Percentiles rank a stretch among this genome's conserved stretches.
phyloP scores from a whole-genome alignment of 2,329 filamentous ascomycete genomes.

The Dactylonectria macrodidyma region DNA sequence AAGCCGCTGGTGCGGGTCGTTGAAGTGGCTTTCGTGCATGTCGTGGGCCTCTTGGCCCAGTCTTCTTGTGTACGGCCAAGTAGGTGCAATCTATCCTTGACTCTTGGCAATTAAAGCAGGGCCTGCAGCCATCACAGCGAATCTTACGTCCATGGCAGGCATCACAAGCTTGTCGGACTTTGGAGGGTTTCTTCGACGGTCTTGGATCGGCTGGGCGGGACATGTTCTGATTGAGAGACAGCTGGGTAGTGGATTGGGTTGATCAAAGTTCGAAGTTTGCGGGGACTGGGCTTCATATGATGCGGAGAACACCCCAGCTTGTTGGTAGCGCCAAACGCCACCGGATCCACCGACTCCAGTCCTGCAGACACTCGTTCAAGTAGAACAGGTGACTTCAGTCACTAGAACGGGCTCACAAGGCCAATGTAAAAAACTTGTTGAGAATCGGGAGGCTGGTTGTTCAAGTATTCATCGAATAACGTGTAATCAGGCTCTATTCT shows the following conservation, averaged over 20 bases:
- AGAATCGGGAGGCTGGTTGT: no score
- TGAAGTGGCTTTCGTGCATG: background rate
- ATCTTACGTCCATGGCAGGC: conserved; percentile 49
- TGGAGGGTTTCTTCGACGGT: conserved; percentile 39
- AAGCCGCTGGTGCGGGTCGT: background rate
- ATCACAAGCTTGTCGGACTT: conserved; percentile 51
- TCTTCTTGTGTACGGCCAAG: conserved; percentile 51
- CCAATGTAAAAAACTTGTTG: no score
- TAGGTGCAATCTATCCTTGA: conserved; percentile 46
- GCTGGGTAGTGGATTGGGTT: background rate
- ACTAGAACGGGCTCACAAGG: no score
- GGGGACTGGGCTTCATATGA: background rate
- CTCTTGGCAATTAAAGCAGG: conserved; percentile 47
- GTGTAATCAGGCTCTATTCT: no score
- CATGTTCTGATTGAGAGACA: background rate
- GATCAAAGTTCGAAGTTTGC: background rate
- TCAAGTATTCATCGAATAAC: no score
- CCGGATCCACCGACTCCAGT: no score
- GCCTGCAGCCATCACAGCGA: conserved; percentile 47
- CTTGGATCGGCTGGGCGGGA: background rate
- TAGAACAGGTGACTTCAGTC: no score
- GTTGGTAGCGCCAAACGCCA: no score
- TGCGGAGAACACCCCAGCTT: no score
- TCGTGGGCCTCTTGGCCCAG: conserved; percentile 46
- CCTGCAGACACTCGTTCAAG: no score